A percentile compares a stretch with the other conserved stretches of the same genome.
Evolutionary conservation across 176 grass and related monocot species (phyloP).

Genomic region (Hyparrhenia diplandra): DNA sequence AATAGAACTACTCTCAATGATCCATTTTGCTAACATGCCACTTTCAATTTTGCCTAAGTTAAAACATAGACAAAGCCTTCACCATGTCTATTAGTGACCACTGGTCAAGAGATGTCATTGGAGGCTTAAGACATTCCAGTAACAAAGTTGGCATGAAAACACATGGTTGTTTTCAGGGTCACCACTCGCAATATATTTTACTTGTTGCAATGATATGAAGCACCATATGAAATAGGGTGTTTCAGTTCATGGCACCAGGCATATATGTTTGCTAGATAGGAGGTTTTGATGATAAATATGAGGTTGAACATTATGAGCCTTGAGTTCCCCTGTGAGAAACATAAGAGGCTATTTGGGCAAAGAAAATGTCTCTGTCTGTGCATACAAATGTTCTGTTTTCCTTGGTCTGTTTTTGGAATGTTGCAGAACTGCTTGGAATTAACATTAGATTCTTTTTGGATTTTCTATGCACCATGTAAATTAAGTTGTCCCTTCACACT

Average conservation of each 20-base stretch:
- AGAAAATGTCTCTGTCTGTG: background rate
- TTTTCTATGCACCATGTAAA: background rate
- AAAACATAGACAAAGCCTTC: background rate
- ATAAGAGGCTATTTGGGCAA: background rate
- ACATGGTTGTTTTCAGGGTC: background rate
- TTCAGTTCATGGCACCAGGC: background rate
- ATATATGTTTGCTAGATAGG: background rate
- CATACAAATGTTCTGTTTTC: background rate
- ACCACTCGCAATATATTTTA: background rate
- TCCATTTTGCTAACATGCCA: background rate
- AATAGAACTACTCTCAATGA: background rate
- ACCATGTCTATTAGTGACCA: background rate
- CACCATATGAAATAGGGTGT: background rate
- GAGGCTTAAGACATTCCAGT: background rate
- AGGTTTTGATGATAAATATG: background rate
- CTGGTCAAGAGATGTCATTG: background rate
- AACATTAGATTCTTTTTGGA: background rate
- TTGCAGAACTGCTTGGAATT: background rate
- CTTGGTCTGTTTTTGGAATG: background rate
- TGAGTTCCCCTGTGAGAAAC: background rate
- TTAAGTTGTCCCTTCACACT: slow-evolving; percentile 2
- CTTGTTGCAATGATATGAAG: slow-evolving; percentile 2
- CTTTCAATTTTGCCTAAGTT: background rate
- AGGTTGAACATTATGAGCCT: background rate
- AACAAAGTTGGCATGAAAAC: background rate